A percentile compares a stretch with the other conserved stretches of the same genome.
Evolutionary conservation across 1,284 basidiomycete species (phyloP).

Genomic region (Fomitopsis palustris): DNA sequence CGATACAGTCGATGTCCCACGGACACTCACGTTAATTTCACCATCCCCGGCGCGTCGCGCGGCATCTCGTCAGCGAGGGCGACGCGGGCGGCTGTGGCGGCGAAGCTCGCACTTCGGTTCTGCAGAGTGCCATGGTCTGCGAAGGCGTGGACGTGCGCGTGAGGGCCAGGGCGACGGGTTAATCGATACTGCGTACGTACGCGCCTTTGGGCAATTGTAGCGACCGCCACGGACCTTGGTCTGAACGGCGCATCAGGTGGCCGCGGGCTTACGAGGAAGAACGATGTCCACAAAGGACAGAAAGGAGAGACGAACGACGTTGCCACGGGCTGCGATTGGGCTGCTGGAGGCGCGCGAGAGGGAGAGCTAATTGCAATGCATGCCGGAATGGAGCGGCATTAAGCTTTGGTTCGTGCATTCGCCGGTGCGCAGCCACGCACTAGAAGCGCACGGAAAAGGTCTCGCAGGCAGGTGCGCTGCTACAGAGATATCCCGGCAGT

Average conservation of each 20-base stretch:
- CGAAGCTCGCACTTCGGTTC: background rate
- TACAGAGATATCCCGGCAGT: background rate
- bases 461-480: background rate
- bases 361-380: background rate
- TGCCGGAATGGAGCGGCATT: background rate
- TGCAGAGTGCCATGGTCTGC: background rate
- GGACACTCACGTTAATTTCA: background rate
- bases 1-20: background rate
- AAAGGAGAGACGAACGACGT: background rate
- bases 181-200: background rate
- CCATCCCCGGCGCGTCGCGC: background rate
- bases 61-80: background rate
- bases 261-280: background rate
- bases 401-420: background rate
- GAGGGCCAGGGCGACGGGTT: background rate
- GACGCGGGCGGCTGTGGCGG: conserved; percentile 1
- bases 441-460: background rate
- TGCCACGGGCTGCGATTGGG: background rate
- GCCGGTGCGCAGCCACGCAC: background rate
- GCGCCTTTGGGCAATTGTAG: background rate
- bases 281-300: background rate
- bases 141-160: background rate
- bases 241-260: background rate
- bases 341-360: background rate
- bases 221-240: background rate